These are phyloP conservation scores for Metschnikowia koreensis DNA, from an alignment of 805 yeast species.

Conservation along the genomic window DNA sequence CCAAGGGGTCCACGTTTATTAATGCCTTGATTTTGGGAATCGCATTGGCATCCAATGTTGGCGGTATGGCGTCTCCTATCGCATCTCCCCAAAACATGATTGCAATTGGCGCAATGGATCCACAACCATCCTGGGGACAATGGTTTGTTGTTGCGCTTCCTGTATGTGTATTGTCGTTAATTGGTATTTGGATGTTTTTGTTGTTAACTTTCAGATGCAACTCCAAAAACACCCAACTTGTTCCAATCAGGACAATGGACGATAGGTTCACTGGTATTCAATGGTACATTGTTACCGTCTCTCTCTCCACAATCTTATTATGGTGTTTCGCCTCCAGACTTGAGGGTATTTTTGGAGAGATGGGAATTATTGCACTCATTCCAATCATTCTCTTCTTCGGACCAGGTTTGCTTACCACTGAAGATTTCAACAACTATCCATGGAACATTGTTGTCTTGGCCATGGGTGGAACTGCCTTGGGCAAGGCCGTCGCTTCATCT, in stretches of 20 bases:
- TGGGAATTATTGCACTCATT: constrained; percentile 48
- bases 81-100: constrained; percentile 56
- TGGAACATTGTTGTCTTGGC: constrained; percentile 56
- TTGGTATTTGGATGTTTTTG: constrained; percentile 48
- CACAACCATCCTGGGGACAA: constrained; percentile 55
- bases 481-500: constrained; percentile 49
- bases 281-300: constrained; percentile 40
- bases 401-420: constrained; percentile 46
- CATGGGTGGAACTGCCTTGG: constrained; percentile 56
- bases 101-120: constrained; percentile 51
- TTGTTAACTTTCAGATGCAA: constrained; percentile 52
- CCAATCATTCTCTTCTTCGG: constrained; percentile 51
- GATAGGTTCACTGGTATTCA: constrained; percentile 46
- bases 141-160: constrained; percentile 56
- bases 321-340: constrained; percentile 50
- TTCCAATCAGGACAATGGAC: constrained; percentile 45
- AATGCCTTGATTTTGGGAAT: constrained; percentile 46
- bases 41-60: constrained; percentile 51
- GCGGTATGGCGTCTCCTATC: constrained; percentile 57
- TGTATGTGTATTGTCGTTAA: constrained; percentile 39
- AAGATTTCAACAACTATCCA: constrained; percentile 51
- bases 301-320: constrained; percentile 43
- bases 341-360: constrained; percentile 44
- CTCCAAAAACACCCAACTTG: constrained; percentile 48
- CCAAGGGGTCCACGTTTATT: constrained; percentile 39